A percentile compares a stretch with the other conserved stretches of the same genome.
These are phyloP conservation scores for Candida piceae DNA, from an alignment of 805 yeast species.

Conservation along the genomic window DNA sequence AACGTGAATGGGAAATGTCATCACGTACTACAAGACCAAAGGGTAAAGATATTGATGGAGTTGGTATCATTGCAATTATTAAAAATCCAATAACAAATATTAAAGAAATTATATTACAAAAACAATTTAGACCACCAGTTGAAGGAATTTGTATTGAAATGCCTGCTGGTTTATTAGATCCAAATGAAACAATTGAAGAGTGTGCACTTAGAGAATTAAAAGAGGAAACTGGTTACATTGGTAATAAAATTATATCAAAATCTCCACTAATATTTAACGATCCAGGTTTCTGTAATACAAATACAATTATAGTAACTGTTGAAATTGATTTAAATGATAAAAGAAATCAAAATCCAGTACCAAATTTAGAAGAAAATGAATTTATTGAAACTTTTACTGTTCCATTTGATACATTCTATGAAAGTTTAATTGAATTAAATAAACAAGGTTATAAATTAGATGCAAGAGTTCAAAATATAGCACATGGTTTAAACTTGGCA, in stretches of 20 bases:
- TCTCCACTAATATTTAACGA: conserved; percentile 39
- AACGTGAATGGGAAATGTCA: conserved; percentile 89
- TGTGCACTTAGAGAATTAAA: conserved; percentile 85
- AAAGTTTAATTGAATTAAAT: conserved; percentile 45
- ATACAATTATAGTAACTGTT: conserved; percentile 71
- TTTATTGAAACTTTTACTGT: conserved; percentile 84
- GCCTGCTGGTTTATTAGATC: conserved; percentile 94
- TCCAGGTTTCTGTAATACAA: conserved; percentile 82
- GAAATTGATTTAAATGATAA: conserved; percentile 65
- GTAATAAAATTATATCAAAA: conserved; percentile 38
- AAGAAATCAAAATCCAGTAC: conserved; percentile 62
- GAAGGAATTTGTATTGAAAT: conserved; percentile 84
- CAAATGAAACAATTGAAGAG: conserved; percentile 65
- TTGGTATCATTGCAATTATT: conserved; percentile 77
- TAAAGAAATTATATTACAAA: conserved; percentile 57
- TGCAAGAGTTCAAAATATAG: conserved; percentile 82
- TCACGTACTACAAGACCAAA: conserved; percentile 68
- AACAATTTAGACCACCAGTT: conserved; percentile 92
- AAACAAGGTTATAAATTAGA: conserved; percentile 73
- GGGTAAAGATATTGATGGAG: conserved; percentile 73
- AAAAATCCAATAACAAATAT: conserved; percentile 34
- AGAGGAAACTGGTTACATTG: conserved; percentile 92
- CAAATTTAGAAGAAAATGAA: conserved; percentile 84
- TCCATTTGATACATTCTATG: conserved; percentile 55
- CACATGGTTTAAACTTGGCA: conserved; percentile 71